These are phyloP conservation scores for Populus hybrid DNA, from an alignment of 441 rosid species.

Conservation along the genomic window DNA sequence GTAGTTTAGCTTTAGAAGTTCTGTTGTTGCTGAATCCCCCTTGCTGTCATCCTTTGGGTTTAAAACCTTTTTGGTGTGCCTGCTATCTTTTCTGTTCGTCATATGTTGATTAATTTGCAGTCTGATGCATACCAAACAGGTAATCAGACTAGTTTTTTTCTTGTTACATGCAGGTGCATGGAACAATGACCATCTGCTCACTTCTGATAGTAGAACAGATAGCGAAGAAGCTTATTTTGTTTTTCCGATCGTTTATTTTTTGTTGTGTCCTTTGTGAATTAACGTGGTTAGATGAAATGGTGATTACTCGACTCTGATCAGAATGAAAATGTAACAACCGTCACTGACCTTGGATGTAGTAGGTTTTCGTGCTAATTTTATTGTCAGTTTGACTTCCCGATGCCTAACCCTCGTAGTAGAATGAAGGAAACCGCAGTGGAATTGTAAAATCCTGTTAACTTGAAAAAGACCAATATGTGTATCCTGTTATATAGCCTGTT, in stretches of 20 bases:
- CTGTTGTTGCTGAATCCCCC: background rate
- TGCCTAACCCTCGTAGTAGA: conserved; percentile 37
- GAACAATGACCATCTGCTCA: conserved; percentile 27
- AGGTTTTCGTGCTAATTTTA: conserved; percentile 30
- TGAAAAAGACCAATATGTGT: conserved; percentile 11
- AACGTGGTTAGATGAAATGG: conserved; percentile 42
- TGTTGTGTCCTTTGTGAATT: conserved; percentile 42
- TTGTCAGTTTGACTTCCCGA: conserved; percentile 21
- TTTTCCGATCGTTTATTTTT: conserved; percentile 24
- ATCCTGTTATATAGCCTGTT: conserved; percentile 1
- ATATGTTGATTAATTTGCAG: background rate
- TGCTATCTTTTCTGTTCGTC: background rate
- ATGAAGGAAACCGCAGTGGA: conserved; percentile 30
- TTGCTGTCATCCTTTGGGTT: background rate
- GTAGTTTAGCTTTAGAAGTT: background rate
- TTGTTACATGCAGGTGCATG: conserved; percentile 47
- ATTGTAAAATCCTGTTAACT: conserved; percentile 24
- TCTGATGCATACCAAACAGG: conserved; percentile 3
- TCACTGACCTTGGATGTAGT: conserved; percentile 37
- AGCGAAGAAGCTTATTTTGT: conserved; percentile 37
- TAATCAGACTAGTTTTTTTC: conserved; percentile 13
- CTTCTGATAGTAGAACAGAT: conserved; percentile 46
- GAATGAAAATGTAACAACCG: conserved; percentile 45
- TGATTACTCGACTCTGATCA: conserved; percentile 34
- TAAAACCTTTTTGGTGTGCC: background rate